Percentiles rank a stretch among this genome's conserved stretches.
Evolutionary conservation across 345 rosid species (phyloP).

Genomic region (Populus tremula): DNA sequence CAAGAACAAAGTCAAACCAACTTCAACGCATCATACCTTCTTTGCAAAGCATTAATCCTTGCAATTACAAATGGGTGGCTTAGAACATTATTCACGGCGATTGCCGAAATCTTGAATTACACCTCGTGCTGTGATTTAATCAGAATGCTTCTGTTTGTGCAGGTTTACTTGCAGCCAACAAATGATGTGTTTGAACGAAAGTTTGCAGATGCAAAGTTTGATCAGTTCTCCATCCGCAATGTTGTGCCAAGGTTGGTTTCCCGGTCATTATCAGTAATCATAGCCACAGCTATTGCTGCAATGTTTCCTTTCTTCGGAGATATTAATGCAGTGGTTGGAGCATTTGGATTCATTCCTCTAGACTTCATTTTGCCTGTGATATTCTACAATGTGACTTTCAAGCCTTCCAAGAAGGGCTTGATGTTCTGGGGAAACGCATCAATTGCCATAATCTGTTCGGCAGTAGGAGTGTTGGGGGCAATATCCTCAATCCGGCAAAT

Average conservation of each 20-base stretch:
- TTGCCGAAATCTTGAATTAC: no score
- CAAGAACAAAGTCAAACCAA: no score
- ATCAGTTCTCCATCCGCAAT: slow-evolving; percentile 42
- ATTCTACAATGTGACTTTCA: slow-evolving; percentile 27
- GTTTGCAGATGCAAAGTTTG: slow-evolving; percentile 37
- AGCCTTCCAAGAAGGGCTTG: slow-evolving; percentile 16
- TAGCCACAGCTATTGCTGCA: slow-evolving; percentile 32
- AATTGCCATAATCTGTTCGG: slow-evolving; percentile 9
- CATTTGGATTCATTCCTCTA: slow-evolving; percentile 47
- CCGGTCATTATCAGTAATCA: slow-evolving; percentile 35
- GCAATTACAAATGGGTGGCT: no score
- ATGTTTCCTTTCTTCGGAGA: slow-evolving; percentile 62
- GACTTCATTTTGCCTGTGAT: slow-evolving; percentile 37
- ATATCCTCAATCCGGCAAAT: slow-evolving; percentile 23
- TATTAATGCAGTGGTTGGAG: slow-evolving; percentile 45
- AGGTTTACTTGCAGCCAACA: no score
- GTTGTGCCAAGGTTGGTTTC: slow-evolving; percentile 37
- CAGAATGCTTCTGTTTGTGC: slow-evolving; percentile 19
- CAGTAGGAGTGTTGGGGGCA: slow-evolving; percentile 9
- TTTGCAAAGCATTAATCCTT: no score
- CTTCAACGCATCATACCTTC: no score
- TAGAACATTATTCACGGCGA: no score
- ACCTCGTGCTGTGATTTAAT: no score
- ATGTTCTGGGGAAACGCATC: slow-evolving; percentile 13
- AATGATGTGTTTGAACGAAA: not conserved